Evolutionary conservation across 2,329 filamentous ascomycete genomes (phyloP), one percentile per base, ranked within the genome.

Genomic region (Cladosporium colombiae): DNA sequence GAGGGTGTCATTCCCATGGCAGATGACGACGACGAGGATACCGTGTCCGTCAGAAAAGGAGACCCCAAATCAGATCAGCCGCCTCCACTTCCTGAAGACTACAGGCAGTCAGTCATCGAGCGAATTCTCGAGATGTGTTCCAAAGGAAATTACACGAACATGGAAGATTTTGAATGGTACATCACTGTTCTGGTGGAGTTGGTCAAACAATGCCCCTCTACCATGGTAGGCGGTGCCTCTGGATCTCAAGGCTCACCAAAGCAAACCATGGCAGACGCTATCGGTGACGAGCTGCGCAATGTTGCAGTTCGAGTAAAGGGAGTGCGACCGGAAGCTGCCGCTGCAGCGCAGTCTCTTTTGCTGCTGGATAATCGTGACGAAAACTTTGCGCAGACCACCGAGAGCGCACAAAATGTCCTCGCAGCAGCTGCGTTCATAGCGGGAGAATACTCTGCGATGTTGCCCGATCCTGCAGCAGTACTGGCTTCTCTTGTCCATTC

Each of bases 131-230:
- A 89, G 67, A 96, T 99, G 88, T 98, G 94, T 77, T 91, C 92
- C 10, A 88, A 89, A 69, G 90, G 93, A 70, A 97, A 93, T 68
- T 99, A 98, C 76, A 85, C 86, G 46, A 92, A 93, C 74, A 83
- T 99, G 57, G 81, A 85, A 62, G 94, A 99, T 75, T 99, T 99
- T 76, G 94, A 97, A 71, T 99, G 95, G 95, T 98, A 98, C 77
- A 90, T 98, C 70, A 91, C 95, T 70, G 87, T 97, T 31, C 81
- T 99, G 33, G 90, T 92, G 5, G 92, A 97, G 75, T 85, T 99
- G 16, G 88, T 97, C 49, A 88, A 89, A 53, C 80, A 74, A 84
- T 91, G 79, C 82, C 89, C 82, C 8, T 23, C 90, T 81, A 76
- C 78, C 1, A 59, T 66, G 23, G 49, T 68, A 1, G 44, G 63